These are phyloP conservation scores for Mycena maculata DNA, from an alignment of 768 basidiomycete genomes.

Conservation along the genomic window DNA sequence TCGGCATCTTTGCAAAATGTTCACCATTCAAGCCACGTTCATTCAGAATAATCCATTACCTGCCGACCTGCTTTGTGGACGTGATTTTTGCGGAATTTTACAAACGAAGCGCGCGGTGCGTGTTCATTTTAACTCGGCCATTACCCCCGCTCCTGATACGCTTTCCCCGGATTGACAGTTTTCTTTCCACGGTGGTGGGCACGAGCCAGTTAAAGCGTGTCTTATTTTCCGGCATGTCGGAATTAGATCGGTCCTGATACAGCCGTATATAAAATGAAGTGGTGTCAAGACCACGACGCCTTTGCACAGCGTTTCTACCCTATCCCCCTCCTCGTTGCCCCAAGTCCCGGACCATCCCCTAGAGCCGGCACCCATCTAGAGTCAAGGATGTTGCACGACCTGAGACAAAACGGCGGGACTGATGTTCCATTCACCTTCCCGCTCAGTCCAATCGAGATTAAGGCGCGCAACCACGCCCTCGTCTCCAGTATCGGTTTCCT, in stretches of 20 bases:
- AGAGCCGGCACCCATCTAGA: not conserved
- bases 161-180: no score
- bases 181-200: not conserved
- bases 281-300: not conserved
- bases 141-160: no score
- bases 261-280: not conserved
- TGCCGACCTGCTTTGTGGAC: no score
- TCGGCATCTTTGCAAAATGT: no score
- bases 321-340: not conserved
- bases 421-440: no score
- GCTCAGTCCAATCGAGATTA: slow-evolving; percentile 46
- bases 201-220: not conserved
- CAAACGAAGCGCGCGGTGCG: no score
- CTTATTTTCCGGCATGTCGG: slow-evolving; percentile 9
- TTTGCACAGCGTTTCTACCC: not conserved
- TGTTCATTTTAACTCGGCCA: no score
- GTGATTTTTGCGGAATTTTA: no score
- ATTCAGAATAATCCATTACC: no score
- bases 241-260: not conserved
- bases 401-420: not conserved
- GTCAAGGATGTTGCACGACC: not conserved
- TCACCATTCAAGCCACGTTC: no score
- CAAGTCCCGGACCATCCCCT: not conserved
- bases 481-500: slow-evolving; percentile 65
- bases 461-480: slow-evolving; percentile 61